Evolutionary conservation across 2,329 filamentous ascomycete species (phyloP), one percentile per base, ranked within the genome.

Genomic region (Paecilomyces dactylethromorphus): DNA sequence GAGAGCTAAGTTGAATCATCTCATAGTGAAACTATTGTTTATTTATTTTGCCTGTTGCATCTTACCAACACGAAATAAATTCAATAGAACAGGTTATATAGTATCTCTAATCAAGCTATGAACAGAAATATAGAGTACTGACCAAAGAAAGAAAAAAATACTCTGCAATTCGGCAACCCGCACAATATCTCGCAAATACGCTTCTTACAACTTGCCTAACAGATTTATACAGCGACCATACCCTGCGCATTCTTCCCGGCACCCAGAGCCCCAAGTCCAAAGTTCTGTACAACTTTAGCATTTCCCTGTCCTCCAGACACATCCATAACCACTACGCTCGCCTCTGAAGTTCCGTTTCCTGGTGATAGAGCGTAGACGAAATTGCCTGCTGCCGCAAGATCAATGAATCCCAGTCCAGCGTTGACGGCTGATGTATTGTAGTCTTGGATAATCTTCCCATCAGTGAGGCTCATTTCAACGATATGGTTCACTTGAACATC

Each of bases 301-400:
- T 45, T 45, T 10, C 39, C 39, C 39, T 45, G 39, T 6, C 71
- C 69, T 29, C 63, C 64, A 22, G 65, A 65, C 10, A 74, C 69
- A 66, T 80, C 77, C 51, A 79, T 64, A 1, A 80, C 77, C 4
- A 68, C 71, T 6, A 80, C 63, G 1, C 71, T 69, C 1, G 74
- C 68, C 31, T 61, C 54, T 0, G 59, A 71, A 1, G 68, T 71
- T 10, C 79, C 81, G 58, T 84, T 82, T 0, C 83, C 82, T 0
- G 82, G 82, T 2, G 76, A 76, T 3, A 88, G 68, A 0, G 81
- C 83, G 66, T 87, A 88, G 0, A 88, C 58, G 60, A 85, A 84
- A 29, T 73, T 71, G 0, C 85, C 85, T 0, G 76, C 76, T 0
- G 80, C 78, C 8, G 65, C 68, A 11, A 87, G 65, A 66, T 88